A percentile compares a stretch with the other conserved stretches of the same genome.
Evolutionary conservation across 345 rosid species (phyloP).

Genomic region (Boechera retrofracta): DNA sequence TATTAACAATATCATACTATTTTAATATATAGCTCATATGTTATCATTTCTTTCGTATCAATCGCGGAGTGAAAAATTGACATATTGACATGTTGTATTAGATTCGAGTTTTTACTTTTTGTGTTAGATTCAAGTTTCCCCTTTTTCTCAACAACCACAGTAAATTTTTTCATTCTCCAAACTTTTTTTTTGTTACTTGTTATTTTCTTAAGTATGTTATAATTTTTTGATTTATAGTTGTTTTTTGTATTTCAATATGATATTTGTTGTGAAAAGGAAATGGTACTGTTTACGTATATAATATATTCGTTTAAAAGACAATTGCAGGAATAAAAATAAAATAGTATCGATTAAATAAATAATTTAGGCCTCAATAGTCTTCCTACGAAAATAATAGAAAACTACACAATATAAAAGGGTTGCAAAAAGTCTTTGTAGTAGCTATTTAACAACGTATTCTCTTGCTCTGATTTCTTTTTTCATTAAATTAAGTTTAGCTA

Average conservation of each 20-base stretch:
- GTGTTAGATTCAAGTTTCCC: background rate
- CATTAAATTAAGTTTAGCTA: background rate
- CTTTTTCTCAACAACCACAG: background rate
- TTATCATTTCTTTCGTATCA: no score
- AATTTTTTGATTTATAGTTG: background rate
- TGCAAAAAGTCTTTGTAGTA: background rate
- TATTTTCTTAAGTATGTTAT: background rate
- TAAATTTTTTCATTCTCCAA: background rate
- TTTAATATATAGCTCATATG: no score
- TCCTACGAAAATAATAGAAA: background rate
- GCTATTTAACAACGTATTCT: background rate
- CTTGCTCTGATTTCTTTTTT: background rate
- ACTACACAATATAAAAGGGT: background rate
- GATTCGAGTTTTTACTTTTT: no score
- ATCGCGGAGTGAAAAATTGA: no score
- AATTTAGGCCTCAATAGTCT: background rate
- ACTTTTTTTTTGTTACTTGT: background rate
- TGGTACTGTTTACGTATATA: no score
- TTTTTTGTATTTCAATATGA: no score
- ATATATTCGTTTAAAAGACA: no score
- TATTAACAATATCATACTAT: no score
- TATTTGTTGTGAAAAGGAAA: no score
- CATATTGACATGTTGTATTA: no score
- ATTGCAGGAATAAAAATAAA: no score
- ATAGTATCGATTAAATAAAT: background rate